Evolutionary conservation across 1,284 basidiomycete species (phyloP).

Genomic region (Trametes pubescens): DNA sequence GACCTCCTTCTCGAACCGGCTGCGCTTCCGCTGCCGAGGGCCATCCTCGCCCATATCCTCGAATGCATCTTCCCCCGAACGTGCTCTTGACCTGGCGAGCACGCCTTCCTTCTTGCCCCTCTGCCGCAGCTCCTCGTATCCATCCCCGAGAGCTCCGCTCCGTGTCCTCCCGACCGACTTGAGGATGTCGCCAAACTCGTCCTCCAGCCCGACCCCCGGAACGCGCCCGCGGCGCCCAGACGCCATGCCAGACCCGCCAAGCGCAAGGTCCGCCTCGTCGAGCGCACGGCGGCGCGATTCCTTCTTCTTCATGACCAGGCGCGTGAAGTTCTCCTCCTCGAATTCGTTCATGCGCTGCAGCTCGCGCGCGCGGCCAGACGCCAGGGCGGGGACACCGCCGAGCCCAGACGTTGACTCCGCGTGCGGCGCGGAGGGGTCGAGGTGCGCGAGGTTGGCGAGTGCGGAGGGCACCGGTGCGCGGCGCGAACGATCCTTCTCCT

Average conservation of each 20-base stretch:
- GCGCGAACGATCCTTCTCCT: slow-evolving; percentile 53
- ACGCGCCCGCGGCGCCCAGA: slow-evolving; percentile 61
- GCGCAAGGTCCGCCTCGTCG: slow-evolving; percentile 92
- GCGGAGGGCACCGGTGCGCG: slow-evolving; percentile 71
- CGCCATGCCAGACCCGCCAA: slow-evolving; percentile 72
- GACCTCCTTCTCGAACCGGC: slow-evolving; percentile 80
- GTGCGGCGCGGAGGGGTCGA: slow-evolving; percentile 70
- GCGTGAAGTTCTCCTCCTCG: slow-evolving; percentile 96
- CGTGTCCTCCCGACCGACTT: slow-evolving; percentile 58
- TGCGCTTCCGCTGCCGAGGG: slow-evolving; percentile 66
- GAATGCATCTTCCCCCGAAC: slow-evolving; percentile 50
- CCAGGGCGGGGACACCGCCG: slow-evolving; percentile 64
- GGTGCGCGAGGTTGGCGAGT: slow-evolving; percentile 72
- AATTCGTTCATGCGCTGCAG: slow-evolving; percentile 88
- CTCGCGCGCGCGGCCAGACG: slow-evolving; percentile 76
- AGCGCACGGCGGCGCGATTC: slow-evolving; percentile 80
- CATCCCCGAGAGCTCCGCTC: slow-evolving; percentile 60
- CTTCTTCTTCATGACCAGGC: slow-evolving; percentile 91
- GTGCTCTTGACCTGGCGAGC: slow-evolving; percentile 59
- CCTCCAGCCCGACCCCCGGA: slow-evolving; percentile 80
- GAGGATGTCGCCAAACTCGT: slow-evolving; percentile 86
- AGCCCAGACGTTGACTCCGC: slow-evolving; percentile 84
- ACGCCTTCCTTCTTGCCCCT: slow-evolving; percentile 72
- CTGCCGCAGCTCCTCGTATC: slow-evolving; percentile 79
- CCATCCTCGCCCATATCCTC: slow-evolving; percentile 53